Percentiles rank a stretch among this genome's conserved stretches.
These are phyloP conservation scores for Pseudocercospora ulei DNA, from an alignment of 2,329 filamentous ascomycete species.

Conservation along the genomic window DNA sequence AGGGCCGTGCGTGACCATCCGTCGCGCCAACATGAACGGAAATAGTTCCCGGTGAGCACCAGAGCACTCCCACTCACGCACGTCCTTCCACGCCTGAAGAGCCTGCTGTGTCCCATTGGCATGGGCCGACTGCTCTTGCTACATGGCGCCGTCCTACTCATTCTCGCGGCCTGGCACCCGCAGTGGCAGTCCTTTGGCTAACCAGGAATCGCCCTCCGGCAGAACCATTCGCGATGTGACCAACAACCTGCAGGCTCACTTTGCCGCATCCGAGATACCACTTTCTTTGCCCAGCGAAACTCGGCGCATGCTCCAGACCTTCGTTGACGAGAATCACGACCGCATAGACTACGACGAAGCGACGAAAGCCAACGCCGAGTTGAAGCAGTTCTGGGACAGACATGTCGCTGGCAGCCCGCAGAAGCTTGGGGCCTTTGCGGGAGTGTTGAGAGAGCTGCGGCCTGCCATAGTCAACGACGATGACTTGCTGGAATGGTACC, in stretches of 20 bases:
- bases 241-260: constrained; percentile 40
- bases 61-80: neutral
- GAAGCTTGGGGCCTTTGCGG: constrained; percentile 58
- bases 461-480: constrained; percentile 55
- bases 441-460: constrained; percentile 54
- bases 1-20: neutral
- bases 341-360: constrained; percentile 53
- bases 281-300: constrained; percentile 55
- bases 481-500: constrained; percentile 63
- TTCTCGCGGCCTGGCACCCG: constrained; percentile 3
- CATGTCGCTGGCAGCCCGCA: constrained; percentile 49
- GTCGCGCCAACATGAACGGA: constrained; percentile 2
- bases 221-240: constrained; percentile 45
- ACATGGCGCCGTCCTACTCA: constrained; percentile 5
- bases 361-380: constrained; percentile 60
- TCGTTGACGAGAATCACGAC: constrained; percentile 55
- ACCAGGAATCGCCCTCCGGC: constrained; percentile 6
- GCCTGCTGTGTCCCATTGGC: neutral
- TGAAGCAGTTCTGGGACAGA: constrained; percentile 57
- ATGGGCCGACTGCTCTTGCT: neutral
- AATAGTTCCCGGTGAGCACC: constrained; percentile 6
- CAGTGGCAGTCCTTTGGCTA: constrained; percentile 14
- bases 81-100: neutral
- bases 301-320: constrained; percentile 37
- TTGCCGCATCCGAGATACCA: constrained; percentile 36